Conservation (phyloP, 1,284 basidiomycete species). For the Rugosomyces carneus region DNA sequence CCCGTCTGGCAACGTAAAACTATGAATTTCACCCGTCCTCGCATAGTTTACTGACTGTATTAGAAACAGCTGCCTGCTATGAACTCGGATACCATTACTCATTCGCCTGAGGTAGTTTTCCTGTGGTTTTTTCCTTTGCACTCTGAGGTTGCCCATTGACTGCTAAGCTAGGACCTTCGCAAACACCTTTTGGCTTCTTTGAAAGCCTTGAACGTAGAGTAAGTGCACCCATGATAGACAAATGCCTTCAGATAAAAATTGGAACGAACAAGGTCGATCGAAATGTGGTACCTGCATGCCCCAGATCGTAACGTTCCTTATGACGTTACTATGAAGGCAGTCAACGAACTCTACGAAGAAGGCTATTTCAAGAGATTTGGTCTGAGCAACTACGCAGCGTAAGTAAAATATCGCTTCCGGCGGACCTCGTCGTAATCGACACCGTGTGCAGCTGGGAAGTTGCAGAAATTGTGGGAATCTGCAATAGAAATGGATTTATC, state of each 20-base stretch:
- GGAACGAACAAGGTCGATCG: constrained; percentile 19
- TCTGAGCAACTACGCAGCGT: constrained; percentile 32
- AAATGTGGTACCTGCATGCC: constrained; percentile 44
- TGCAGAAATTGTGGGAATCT: constrained; percentile 56
- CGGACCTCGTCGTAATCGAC: background rate
- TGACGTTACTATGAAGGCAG: constrained; percentile 40
- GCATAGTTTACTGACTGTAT: no score
- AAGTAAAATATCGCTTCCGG: constrained; percentile 11
- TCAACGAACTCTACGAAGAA: constrained; percentile 41
- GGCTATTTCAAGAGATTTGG: constrained; percentile 32
- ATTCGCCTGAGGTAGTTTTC: constrained; percentile 14
- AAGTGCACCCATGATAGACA: constrained; percentile 10
- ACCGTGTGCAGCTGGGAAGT: constrained; percentile 44
- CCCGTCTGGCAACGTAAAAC: no score
- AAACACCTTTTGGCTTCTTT: constrained; percentile 39
- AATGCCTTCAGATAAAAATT: background rate
- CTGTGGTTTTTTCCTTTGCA: constrained; percentile 13
- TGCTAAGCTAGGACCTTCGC: constrained; percentile 28
- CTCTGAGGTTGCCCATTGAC: background rate
- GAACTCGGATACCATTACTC: constrained; percentile 13
- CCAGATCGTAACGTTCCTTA: constrained; percentile 46
- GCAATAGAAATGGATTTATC: constrained; percentile 48
- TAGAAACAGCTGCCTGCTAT: background rate
- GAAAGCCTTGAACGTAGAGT: constrained; percentile 43
- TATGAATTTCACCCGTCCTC: no score